phyloP scores from a whole-genome alignment of 495 filamentous ascomycete species.

The Choiromyces venosus region DNA sequence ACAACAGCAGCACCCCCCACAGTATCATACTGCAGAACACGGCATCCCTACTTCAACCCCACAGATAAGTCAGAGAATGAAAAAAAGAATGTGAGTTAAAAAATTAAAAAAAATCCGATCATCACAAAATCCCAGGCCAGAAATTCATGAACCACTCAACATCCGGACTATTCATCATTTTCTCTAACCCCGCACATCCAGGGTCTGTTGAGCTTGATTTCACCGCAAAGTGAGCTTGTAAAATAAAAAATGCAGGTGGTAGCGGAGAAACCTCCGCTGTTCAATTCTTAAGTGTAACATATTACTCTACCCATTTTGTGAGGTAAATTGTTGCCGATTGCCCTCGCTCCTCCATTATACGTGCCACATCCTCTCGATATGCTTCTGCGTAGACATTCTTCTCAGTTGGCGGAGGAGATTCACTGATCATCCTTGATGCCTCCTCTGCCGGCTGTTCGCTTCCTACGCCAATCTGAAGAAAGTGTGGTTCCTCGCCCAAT shows the following conservation, averaged over 20 bases:
- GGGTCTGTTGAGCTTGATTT: not conserved
- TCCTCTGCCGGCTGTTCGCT: constrained; percentile 45
- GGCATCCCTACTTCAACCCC: not conserved
- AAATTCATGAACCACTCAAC: not conserved
- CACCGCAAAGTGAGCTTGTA: not conserved
- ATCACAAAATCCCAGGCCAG: not conserved
- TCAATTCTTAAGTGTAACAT: not conserved
- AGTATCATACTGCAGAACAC: not conserved
- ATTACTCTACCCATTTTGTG: constrained; percentile 13
- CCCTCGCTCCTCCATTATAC: constrained; percentile 53
- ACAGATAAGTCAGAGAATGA: not conserved
- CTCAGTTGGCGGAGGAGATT: constrained; percentile 73
- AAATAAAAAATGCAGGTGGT: not conserved
- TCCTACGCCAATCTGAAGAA: constrained; percentile 68
- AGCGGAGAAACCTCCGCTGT: not conserved
- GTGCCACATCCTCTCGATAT: constrained; percentile 72
- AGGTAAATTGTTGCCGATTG: constrained; percentile 18
- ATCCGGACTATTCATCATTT: not conserved
- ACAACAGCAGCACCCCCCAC: not conserved
- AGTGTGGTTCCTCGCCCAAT: constrained; percentile 56
- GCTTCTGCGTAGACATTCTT: constrained; percentile 83
- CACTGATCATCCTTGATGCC: constrained; percentile 55
- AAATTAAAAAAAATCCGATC: not conserved
- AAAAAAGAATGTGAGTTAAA: not conserved
- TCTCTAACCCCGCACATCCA: not conserved